Conservation (phyloP, 768 basidiomycete genomes). For the Pulveroboletus frians region DNA sequence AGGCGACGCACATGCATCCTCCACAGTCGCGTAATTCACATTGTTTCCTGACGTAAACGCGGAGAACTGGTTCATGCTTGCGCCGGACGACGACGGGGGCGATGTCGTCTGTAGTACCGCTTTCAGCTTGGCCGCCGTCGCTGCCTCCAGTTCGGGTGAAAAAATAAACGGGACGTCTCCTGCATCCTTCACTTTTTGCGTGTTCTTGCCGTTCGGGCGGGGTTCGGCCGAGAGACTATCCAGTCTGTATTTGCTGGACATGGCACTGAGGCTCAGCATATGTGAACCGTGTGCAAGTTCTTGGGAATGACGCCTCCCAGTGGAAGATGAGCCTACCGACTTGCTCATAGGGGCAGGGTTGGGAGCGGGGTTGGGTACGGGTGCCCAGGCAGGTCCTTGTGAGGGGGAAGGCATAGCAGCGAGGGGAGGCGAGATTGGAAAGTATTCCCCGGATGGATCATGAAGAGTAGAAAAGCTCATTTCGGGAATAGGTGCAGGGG, state of each 20-base stretch:
- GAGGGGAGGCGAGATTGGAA: constrained; percentile 7
- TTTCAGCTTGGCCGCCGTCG: constrained; percentile 25
- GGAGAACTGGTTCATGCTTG: constrained; percentile 9
- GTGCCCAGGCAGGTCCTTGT: constrained; percentile 17
- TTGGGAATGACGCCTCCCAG: constrained; percentile 17
- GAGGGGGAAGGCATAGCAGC: constrained; percentile 8
- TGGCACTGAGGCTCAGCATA: constrained; percentile 20
- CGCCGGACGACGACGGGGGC: neutral
- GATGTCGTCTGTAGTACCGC: constrained; percentile 22
- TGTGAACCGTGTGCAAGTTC: constrained; percentile 18
- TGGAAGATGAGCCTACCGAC: neutral
- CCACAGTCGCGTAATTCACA: constrained; percentile 15
- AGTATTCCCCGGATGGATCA: constrained; percentile 16
- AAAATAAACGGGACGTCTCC: constrained; percentile 31
- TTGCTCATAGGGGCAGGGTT: constrained; percentile 1
- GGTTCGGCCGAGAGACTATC: constrained; percentile 13
- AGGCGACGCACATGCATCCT: constrained; percentile 26
- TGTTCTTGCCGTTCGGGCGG: constrained; percentile 10
- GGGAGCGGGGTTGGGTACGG: constrained; percentile 1
- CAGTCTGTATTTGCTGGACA: constrained; percentile 23
- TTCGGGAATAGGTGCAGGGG: constrained; percentile 13
- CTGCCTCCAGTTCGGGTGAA: constrained; percentile 29
- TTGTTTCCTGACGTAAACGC: constrained; percentile 19
- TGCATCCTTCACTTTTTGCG: constrained; percentile 25
- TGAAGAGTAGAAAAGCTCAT: constrained; percentile 9